Evolutionary conservation across 2,329 filamentous ascomycete genomes (phyloP).

Genomic region (Paracorniculantispora psalliotae): DNA sequence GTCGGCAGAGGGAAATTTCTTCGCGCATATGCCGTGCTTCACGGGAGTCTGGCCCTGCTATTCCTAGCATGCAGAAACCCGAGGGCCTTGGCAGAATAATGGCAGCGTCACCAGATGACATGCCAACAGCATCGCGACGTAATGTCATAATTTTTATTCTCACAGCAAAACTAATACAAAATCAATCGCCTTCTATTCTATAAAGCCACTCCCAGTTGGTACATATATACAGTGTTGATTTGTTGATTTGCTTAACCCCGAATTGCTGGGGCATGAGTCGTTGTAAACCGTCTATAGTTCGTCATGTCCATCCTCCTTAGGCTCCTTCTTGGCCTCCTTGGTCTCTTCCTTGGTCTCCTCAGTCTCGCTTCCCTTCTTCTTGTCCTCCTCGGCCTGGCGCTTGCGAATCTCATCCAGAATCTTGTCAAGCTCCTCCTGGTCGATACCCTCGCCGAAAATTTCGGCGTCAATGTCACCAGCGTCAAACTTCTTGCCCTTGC

Average conservation of each 20-base stretch:
- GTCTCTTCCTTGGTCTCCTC: conserved; percentile 19
- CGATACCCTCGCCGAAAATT: conserved; percentile 25
- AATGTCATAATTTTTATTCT: not conserved
- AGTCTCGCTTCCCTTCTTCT: conserved; percentile 21
- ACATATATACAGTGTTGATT: conserved; percentile 14
- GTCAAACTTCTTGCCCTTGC: conserved; percentile 27
- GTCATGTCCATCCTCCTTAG: conserved; percentile 5
- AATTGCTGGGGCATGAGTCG: not conserved
- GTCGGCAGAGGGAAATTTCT: not conserved
- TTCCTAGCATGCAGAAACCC: not conserved
- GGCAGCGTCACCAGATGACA: not conserved
- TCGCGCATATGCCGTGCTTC: not conserved
- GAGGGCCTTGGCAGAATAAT: not conserved
- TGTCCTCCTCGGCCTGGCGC: conserved; percentile 25
- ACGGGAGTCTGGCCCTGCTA: not conserved
- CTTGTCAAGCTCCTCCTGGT: conserved; percentile 47
- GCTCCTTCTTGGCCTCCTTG: conserved; percentile 1
- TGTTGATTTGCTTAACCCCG: not conserved
- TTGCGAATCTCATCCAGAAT: conserved; percentile 36
- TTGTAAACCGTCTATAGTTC: conserved; percentile 8
- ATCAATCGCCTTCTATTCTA: conserved; percentile 1
- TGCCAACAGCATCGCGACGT: not conserved
- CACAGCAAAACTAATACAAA: not conserved
- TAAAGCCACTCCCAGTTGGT: conserved; percentile 1
- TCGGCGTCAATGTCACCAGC: conserved; percentile 30